phyloP scores from a whole-genome alignment of 169 alveolate genomes.

The Eimeria necatrix region DNA sequence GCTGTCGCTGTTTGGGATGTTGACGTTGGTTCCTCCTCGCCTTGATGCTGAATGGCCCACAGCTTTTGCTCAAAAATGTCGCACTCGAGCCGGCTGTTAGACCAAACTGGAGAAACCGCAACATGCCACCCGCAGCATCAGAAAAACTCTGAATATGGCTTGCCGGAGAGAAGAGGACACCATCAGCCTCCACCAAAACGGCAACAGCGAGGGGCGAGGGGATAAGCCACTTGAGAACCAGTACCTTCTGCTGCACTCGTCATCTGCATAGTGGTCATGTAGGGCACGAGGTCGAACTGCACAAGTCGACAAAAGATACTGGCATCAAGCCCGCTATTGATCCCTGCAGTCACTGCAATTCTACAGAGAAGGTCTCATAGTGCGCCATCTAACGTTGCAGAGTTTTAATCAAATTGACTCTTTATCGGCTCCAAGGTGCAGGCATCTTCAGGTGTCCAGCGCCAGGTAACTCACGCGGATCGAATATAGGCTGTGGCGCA shows the following conservation, averaged over 20 bases:
- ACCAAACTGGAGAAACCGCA: slow-evolving; percentile 63
- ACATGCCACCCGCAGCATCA: not conserved
- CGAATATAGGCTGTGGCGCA: slow-evolving; percentile 75
- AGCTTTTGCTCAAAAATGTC: slow-evolving; percentile 79
- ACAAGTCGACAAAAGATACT: not conserved
- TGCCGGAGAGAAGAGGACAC: not conserved
- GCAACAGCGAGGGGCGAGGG: not conserved
- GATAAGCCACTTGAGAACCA: not conserved
- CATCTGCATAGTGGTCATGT: slow-evolving; percentile 77
- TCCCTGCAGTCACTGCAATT: not conserved
- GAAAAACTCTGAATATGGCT: not conserved
- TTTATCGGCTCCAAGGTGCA: no score
- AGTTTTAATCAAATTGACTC: no score
- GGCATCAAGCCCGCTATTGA: not conserved
- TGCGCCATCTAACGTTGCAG: no score
- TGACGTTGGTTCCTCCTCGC: slow-evolving; percentile 62
- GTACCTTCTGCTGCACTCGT: slow-evolving; percentile 71
- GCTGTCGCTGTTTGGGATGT: slow-evolving; percentile 50
- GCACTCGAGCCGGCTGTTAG: slow-evolving; percentile 78
- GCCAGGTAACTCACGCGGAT: slow-evolving; percentile 62
- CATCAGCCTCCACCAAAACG: not conserved
- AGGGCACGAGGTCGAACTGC: slow-evolving; percentile 82
- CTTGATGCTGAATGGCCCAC: slow-evolving; percentile 74
- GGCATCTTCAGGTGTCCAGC: not conserved
- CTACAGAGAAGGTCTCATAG: not conserved